These are phyloP conservation scores for Carex myosuroides DNA, from an alignment of 176 grass and related monocot genomes.

Conservation along the genomic window DNA sequence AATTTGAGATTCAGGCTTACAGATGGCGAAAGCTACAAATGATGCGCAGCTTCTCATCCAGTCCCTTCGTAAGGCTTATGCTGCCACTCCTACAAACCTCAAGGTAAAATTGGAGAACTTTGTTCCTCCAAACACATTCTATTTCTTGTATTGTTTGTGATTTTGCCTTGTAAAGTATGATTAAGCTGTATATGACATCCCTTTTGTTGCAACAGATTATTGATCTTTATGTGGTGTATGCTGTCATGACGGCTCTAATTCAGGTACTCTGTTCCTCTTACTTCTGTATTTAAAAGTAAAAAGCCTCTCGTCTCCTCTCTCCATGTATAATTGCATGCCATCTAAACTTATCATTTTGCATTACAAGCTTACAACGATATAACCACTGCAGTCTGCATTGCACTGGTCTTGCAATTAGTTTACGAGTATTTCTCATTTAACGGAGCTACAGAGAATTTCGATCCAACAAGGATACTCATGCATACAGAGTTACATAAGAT, in stretches of 20 bases:
- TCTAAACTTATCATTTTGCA: background rate
- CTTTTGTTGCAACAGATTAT: conserved; percentile 45
- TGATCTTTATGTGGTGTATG: conserved; percentile 71
- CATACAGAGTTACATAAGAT: background rate
- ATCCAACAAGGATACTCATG: background rate
- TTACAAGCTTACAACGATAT: too few relatives aligned
- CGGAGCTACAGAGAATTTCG: background rate
- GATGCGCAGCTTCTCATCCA: conserved; percentile 70
- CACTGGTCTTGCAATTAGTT: background rate
- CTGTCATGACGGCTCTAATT: conserved; percentile 44
- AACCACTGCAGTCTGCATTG: background rate
- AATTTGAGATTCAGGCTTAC: background rate
- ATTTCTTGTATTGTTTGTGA: background rate
- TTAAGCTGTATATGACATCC: background rate
- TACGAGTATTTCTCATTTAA: background rate
- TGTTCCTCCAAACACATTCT: background rate
- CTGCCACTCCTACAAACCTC: conserved; percentile 60
- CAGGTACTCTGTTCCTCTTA: conserved; percentile 32
- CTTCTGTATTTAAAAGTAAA: background rate
- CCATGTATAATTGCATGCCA: background rate
- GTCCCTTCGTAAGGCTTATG: conserved; percentile 72
- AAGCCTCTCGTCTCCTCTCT: background rate
- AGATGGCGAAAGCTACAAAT: conserved; percentile 47
- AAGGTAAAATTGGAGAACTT: conserved; percentile 28
- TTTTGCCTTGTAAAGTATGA: background rate